Evolutionary conservation across 1,284 basidiomycete genomes (phyloP).

Genomic region (Boletus semigastroideus): DNA sequence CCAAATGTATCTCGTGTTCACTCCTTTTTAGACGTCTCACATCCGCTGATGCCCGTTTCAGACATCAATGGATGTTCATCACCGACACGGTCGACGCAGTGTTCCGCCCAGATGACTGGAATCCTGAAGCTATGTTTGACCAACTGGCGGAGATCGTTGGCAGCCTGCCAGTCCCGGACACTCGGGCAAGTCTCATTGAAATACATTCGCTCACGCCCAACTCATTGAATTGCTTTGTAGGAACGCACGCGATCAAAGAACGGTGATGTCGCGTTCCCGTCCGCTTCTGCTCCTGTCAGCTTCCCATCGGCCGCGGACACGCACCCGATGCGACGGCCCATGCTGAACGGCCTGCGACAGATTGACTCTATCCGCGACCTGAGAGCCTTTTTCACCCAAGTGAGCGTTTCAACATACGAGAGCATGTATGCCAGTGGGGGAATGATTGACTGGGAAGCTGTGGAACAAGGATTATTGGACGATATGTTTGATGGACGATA

Average conservation of each 20-base stretch:
- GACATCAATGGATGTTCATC: conserved; percentile 98
- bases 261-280: conserved; percentile 17
- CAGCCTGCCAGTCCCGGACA: conserved; percentile 52
- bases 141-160: conserved; percentile 82
- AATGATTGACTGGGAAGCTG: conserved; percentile 82
- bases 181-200: conserved; percentile 34
- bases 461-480: conserved; percentile 75
- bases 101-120: conserved; percentile 82
- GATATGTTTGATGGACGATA: conserved; percentile 77
- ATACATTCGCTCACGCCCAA: not conserved
- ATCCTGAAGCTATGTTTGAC: conserved; percentile 88
- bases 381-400: conserved; percentile 82
- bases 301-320: conserved; percentile 30
- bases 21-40: not conserved
- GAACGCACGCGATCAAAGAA: conserved; percentile 31
- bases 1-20: conserved; percentile 71
- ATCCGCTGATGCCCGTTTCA: conserved; percentile 33
- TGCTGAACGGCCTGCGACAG: conserved; percentile 64
- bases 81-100: conserved; percentile 97
- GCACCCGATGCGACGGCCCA: conserved; percentile 65
- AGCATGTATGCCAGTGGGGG: conserved; percentile 80
- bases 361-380: conserved; percentile 83
- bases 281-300: conserved; percentile 23
- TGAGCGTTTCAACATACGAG: conserved; percentile 88
- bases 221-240: conserved; percentile 2